Evolutionary conservation across 345 rosid species (phyloP), one percentile per base, ranked within the genome.

Genomic region (Linum usitatissimum): DNA sequence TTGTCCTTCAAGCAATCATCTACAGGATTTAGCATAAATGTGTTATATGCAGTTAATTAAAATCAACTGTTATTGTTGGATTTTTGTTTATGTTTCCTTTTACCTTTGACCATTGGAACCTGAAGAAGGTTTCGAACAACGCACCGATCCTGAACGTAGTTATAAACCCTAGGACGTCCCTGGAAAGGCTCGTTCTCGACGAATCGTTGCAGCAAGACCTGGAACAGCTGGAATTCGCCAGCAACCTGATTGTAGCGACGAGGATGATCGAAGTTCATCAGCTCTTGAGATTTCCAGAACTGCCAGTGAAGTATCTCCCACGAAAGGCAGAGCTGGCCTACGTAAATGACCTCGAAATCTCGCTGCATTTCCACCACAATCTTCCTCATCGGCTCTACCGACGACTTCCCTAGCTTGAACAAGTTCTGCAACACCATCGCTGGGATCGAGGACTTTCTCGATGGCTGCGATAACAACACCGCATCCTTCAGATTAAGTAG

Each of bases 401-500:
- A 80, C 0, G 45, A 64, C 34, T 69, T 68, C 65, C 77, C 74
- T 62, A 66, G 74, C 66, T 70, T 86, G 73, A 79, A 71, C 30
- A 79, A 53, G 48, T 74, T 80, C 61, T 70, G 83, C 15, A 64
- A 57, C 59, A 76, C 51, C 17, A 67, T 20, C 0, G 70, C 63
- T 0, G 62, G 65, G 18, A 62, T 65, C 51, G 68, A 51, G 30
- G 60, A 49, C 64, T 71, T 77, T 5, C 59, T 71, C 0, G 73
- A 30, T 40, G 67, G 54, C 34, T 66, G 54, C 21, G 38, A 31
- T 59, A 20, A 76, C 61, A 66, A 76, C 60, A 66, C 23, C 21
- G 80, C 61, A 8, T 76, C 77, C 75, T 78, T 86, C 65, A 83
- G 70, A 68, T 82, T 81, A 55, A 83, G 63, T 49, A 91, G 80